A percentile compares a stretch with the other conserved stretches of the same genome.
Evolutionary conservation across 805 yeast genomes (phyloP).

Genomic region (Kluyveromyces lactis): DNA sequence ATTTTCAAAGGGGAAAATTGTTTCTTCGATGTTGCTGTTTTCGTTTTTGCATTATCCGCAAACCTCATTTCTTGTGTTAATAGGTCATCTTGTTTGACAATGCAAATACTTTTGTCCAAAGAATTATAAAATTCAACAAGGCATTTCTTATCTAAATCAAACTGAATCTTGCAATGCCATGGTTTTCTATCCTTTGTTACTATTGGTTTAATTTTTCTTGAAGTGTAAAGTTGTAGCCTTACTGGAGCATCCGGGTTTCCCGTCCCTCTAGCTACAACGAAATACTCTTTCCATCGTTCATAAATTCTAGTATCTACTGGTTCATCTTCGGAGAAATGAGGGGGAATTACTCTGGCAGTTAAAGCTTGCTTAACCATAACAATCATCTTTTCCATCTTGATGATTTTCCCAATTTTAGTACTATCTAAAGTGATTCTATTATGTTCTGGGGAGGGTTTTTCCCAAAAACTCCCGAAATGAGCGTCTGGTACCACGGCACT

Average conservation of each 20-base stretch:
- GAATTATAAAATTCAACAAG: conserved; percentile 50
- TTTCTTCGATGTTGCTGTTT: conserved; percentile 9
- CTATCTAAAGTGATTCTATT: neutral
- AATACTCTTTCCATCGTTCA: conserved; percentile 76
- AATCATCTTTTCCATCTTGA: conserved; percentile 60
- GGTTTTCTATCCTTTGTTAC: neutral
- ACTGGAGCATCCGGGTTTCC: conserved; percentile 45
- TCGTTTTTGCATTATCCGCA: conserved; percentile 4
- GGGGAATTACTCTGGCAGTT: conserved; percentile 23
- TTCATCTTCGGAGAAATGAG: conserved; percentile 40
- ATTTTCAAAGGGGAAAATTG: conserved; percentile 21
- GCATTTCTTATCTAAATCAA: conserved; percentile 24
- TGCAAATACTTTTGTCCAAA: conserved; percentile 56
- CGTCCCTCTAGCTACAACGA: conserved; percentile 62
- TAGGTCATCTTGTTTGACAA: conserved; percentile 18
- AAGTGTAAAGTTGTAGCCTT: conserved; percentile 52
- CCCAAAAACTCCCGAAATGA: neutral
- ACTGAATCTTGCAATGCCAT: conserved; percentile 20
- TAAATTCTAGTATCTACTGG: conserved; percentile 45
- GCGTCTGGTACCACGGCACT: neutral
- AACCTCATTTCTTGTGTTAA: conserved; percentile 5
- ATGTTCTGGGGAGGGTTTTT: neutral
- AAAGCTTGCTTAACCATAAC: conserved; percentile 45
- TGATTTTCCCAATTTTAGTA: conserved; percentile 46
- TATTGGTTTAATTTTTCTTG: conserved; percentile 27